Base-by-base conservation (phyloP, 495 filamentous ascomycete genomes). In the Aspergillus kassunensis region DNA sequence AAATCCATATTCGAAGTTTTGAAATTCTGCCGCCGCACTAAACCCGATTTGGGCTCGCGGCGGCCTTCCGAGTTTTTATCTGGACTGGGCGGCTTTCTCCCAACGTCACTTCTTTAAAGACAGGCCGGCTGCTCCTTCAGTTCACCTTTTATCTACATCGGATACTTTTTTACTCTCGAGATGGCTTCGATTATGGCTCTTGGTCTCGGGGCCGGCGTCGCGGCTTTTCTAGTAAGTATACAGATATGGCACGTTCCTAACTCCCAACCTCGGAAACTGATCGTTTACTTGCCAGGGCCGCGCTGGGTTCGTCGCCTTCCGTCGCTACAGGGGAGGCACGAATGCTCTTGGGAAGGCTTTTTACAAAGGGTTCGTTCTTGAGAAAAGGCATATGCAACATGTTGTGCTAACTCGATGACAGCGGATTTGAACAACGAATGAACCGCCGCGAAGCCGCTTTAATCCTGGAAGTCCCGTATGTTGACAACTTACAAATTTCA, bases 391-490 rank as follows among this genome's bases (percentile, higher is more conserved):
- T 16, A 6, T 2, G 3, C 1, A 16, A 16, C 23, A 8, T 23
- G 19, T 40, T n/a, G 33, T 24, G 37, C 59, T 63, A 44, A 63
- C 55, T 56, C 16, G 54, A 15, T 33, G 52, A 52, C 48, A 76
- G 73, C 60, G 93, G 93, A 27, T 99, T 99, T 67, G 93, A 97
- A 75, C 79, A 84, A 34, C 86, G 82, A 61, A 97, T 99, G 91
- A 97, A 83, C 66, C 79, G 85, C 54, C 82, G 86, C 56, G 93
- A 99, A 74, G 93, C 93, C 29, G 76, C 90, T 21, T 72, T 99
- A 64, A 97, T 99, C 46, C 74, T 99, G 44, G 86, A 95, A 61
- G 83, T 97, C 34, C 84, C 82, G 92, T 97, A 84, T 39, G 83
- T 73, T 34, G 68, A n/a, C 11, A 29, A 6, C 48, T 23, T 11